phyloP scores from a whole-genome alignment of 495 filamentous ascomycete genomes.

The Penicillium canariense region DNA sequence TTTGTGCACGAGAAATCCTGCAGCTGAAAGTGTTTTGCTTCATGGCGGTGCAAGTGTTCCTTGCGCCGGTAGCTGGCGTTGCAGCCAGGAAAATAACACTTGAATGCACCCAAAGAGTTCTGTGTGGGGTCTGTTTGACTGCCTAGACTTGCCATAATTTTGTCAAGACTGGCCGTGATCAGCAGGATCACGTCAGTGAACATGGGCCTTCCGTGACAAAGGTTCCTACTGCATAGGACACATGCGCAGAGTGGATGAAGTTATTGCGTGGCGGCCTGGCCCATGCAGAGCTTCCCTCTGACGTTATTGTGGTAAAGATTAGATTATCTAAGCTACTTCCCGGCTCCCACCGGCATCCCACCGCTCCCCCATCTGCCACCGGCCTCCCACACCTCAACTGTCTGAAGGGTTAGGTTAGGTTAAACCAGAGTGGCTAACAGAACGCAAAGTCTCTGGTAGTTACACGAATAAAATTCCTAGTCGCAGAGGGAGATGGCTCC shows the following conservation, averaged over 20 bases:
- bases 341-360: constrained; percentile 6
- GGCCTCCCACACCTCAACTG: not conserved
- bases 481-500: not conserved
- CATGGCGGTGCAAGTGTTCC: constrained; percentile 6
- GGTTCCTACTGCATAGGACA: too few relatives aligned
- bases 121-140: not conserved
- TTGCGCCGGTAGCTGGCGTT: constrained; percentile 4
- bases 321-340: not conserved
- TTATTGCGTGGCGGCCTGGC: not conserved
- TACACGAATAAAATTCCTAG: not conserved
- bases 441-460: not conserved
- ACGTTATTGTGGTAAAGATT: too few relatives aligned
- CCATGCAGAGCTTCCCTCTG: too few relatives aligned
- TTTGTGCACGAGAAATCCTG: constrained; percentile 14
- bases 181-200: too few relatives aligned
- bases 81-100: constrained; percentile 1
- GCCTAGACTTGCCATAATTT: not conserved
- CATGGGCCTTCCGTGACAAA: too few relatives aligned
- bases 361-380: not conserved
- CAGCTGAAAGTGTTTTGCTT: not conserved
- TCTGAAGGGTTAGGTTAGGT: not conserved
- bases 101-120: not conserved
- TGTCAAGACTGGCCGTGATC: not conserved
- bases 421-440: not conserved
- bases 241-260: too few relatives aligned